A percentile compares a stretch with the other conserved stretches of the same genome.
Evolutionary conservation across 768 basidiomycete species (phyloP).

Genomic region (Clitopilus hobsonii): DNA sequence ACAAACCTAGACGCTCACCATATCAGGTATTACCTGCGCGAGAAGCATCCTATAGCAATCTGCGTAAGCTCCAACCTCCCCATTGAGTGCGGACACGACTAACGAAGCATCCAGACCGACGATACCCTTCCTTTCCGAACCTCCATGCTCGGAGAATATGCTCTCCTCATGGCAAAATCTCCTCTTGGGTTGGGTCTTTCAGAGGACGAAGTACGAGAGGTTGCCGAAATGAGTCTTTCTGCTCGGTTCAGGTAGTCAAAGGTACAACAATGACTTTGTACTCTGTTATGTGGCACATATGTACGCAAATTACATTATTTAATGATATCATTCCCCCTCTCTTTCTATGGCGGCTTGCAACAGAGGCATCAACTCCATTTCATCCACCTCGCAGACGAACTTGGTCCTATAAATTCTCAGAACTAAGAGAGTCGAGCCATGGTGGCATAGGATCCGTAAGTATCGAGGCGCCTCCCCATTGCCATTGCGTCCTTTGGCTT

Average conservation of each 20-base stretch:
- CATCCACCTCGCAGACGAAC: too few relatives aligned
- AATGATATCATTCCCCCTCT: too few relatives aligned
- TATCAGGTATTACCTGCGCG: slow-evolving; percentile 58
- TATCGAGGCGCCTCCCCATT: too few relatives aligned
- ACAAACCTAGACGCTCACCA: slow-evolving; percentile 64
- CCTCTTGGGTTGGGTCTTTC: slow-evolving; percentile 69
- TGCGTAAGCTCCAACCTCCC: slow-evolving; percentile 47
- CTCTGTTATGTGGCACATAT: too few relatives aligned
- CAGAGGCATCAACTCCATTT: too few relatives aligned
- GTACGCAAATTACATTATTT: too few relatives aligned
- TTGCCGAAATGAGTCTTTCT: slow-evolving; percentile 62
- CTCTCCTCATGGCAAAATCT: slow-evolving; percentile 66
- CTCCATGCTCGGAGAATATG: slow-evolving; percentile 73
- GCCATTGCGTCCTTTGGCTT: too few relatives aligned
- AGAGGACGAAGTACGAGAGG: slow-evolving; percentile 46
- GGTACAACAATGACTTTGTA: too few relatives aligned
- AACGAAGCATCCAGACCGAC: slow-evolving; percentile 54
- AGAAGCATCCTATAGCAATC: slow-evolving; percentile 67
- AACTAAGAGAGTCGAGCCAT: too few relatives aligned
- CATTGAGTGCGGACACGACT: background rate
- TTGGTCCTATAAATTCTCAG: too few relatives aligned
- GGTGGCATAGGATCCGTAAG: too few relatives aligned
- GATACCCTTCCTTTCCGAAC: slow-evolving; percentile 78
- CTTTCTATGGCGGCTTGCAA: too few relatives aligned
- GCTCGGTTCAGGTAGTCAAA: slow-evolving; percentile 17